Conservation (phyloP, 2,329 filamentous ascomycete species). For the Aureobasidium sp. region DNA sequence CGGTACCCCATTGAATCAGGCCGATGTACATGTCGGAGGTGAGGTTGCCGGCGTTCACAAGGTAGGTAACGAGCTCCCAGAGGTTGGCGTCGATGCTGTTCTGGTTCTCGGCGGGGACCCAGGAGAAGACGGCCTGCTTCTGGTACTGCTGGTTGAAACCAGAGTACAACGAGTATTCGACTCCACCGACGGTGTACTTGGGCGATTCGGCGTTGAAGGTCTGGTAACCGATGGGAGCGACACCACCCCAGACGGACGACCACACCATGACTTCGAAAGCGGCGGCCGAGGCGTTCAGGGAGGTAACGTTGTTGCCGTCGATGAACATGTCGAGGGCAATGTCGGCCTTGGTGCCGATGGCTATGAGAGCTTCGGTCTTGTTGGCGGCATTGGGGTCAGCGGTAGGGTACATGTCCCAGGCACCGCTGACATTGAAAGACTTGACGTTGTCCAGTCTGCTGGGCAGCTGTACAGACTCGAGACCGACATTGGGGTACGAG, state of each 20-base stretch:
- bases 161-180: constrained; percentile 5
- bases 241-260: constrained; percentile 10
- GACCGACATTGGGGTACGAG: constrained; percentile 9
- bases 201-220: constrained; percentile 1
- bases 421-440: constrained; percentile 8
- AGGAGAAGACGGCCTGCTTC: constrained; percentile 11
- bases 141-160: constrained; percentile 9
- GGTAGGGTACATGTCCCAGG: constrained; percentile 7
- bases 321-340: constrained; percentile 12
- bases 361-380: background rate
- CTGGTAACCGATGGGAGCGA: constrained; percentile 10
- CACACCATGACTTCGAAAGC: constrained; percentile 12
- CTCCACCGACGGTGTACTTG: background rate
- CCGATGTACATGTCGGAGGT: constrained; percentile 8
- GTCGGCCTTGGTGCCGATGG: constrained; percentile 8
- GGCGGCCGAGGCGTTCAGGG: constrained; percentile 9
- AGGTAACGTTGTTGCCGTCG: background rate
- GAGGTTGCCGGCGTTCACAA: background rate
- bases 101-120: constrained; percentile 6
- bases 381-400: background rate
- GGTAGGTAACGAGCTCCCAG: constrained; percentile 2
- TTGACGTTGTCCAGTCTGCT: constrained; percentile 6
- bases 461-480: constrained; percentile 5
- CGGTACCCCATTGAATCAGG: constrained; percentile 9
- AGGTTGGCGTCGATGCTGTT: background rate